phyloP scores from a whole-genome alignment of 495 filamentous ascomycete genomes.

The Tuber melanosporum region DNA sequence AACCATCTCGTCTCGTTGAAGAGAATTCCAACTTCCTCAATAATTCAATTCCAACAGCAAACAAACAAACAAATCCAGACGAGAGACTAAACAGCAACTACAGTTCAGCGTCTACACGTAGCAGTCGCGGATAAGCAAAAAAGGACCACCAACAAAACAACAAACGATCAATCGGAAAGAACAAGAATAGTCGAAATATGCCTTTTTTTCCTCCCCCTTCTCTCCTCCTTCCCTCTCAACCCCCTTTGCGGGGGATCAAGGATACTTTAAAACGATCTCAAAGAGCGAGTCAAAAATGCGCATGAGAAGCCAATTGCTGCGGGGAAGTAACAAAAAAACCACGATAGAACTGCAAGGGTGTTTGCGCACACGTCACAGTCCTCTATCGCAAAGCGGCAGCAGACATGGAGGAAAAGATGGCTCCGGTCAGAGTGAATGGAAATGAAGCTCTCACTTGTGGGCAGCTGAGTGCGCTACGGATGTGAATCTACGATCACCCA shows the following conservation, averaged over 20 bases:
- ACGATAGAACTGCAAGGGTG: neutral
- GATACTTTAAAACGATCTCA: neutral
- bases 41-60: neutral
- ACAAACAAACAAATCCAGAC: neutral
- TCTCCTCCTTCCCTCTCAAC: neutral
- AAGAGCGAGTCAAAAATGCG: neutral
- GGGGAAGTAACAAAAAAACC: neutral
- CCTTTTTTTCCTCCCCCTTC: neutral
- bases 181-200: neutral
- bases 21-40: neutral
- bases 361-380: neutral
- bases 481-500: neutral
- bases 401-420: neutral
- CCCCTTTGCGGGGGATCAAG: constrained; percentile 4
- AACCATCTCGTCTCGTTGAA: neutral
- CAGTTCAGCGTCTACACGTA: neutral
- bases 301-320: neutral
- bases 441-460: neutral
- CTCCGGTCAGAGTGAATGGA: neutral
- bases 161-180: neutral
- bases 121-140: neutral
- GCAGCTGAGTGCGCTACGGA: neutral
- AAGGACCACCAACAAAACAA: neutral
- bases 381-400: neutral
- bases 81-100: neutral